phyloP scores from a whole-genome alignment of 2,329 filamentous ascomycete genomes.

The Trematosphaeria pertusa region DNA sequence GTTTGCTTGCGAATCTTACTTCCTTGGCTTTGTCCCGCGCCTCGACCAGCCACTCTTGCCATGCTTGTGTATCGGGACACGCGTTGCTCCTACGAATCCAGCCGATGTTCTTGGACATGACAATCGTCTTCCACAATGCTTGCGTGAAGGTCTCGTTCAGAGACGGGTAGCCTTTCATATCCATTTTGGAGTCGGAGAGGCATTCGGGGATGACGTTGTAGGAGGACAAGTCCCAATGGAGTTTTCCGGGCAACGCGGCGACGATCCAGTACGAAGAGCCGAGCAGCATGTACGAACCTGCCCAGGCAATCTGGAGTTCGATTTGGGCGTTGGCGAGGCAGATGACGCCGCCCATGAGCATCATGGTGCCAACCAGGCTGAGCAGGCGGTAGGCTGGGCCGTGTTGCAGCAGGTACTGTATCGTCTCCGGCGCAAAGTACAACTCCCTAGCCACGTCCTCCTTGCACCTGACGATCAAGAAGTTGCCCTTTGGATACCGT shows the following conservation, averaged over 20 bases:
- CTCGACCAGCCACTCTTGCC: constrained; percentile 51
- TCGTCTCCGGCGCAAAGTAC: constrained; percentile 60
- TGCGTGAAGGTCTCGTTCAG: constrained; percentile 52
- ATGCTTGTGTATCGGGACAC: constrained; percentile 51
- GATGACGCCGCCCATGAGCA: constrained; percentile 62
- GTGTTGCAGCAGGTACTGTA: constrained; percentile 54
- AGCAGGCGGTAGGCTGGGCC: constrained; percentile 54
- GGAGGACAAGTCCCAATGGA: constrained; percentile 57
- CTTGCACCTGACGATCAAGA: constrained; percentile 57
- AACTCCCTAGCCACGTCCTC: constrained; percentile 59
- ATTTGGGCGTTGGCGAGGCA: constrained; percentile 58
- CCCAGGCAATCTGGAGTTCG: constrained; percentile 57
- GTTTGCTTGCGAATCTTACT: constrained; percentile 16
- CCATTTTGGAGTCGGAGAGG: constrained; percentile 42
- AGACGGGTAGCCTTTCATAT: constrained; percentile 40
- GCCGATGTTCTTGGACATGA: constrained; percentile 51
- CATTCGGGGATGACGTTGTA: constrained; percentile 51
- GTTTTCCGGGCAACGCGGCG: constrained; percentile 54
- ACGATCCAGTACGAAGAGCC: constrained; percentile 60
- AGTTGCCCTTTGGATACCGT: constrained; percentile 59
- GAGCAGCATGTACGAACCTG: constrained; percentile 57
- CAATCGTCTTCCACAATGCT: constrained; percentile 58
- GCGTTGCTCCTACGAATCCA: constrained; percentile 53
- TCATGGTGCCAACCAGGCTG: constrained; percentile 57
- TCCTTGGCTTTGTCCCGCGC: constrained; percentile 36